Conservation (phyloP, 257 asterid genomes). For the Avicennia marina region DNA sequence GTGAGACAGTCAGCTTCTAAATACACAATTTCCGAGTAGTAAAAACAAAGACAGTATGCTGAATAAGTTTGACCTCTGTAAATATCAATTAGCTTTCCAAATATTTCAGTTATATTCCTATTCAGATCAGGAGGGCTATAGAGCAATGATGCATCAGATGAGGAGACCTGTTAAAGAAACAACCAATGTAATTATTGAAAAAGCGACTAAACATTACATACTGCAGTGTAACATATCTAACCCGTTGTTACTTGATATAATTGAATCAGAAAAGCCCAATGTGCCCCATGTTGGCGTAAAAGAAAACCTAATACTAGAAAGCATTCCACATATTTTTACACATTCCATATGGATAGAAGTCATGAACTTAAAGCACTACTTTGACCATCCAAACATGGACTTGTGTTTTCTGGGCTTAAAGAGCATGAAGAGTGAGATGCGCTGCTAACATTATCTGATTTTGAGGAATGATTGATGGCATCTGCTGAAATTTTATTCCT, state of each 20-base stretch:
- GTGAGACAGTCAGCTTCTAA: constrained; percentile 13
- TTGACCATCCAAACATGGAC: constrained; percentile 33
- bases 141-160: constrained; percentile 47
- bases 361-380: constrained; percentile 37
- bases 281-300: constrained; percentile 1
- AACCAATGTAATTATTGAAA: constrained; percentile 1
- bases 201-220: background rate
- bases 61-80: constrained; percentile 62
- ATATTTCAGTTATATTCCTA: constrained; percentile 71
- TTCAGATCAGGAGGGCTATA: constrained; percentile 90
- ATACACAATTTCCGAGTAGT: constrained; percentile 12
- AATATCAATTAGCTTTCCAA: constrained; percentile 83
- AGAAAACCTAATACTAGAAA: constrained; percentile 6
- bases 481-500: constrained; percentile 14
- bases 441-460: constrained; percentile 31
- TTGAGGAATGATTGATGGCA: constrained; percentile 21
- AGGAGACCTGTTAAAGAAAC: constrained; percentile 41
- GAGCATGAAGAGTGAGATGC: constrained; percentile 36
- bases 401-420: constrained; percentile 45
- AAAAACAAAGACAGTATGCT: constrained; percentile 8
- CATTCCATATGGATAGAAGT: constrained; percentile 2
- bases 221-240: background rate
- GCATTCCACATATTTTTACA: background rate
- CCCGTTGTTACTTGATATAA: background rate
- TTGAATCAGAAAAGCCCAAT: no score